These are phyloP conservation scores for Starmerella tilneyi DNA, from an alignment of 805 yeast genomes.

Conservation along the genomic window DNA sequence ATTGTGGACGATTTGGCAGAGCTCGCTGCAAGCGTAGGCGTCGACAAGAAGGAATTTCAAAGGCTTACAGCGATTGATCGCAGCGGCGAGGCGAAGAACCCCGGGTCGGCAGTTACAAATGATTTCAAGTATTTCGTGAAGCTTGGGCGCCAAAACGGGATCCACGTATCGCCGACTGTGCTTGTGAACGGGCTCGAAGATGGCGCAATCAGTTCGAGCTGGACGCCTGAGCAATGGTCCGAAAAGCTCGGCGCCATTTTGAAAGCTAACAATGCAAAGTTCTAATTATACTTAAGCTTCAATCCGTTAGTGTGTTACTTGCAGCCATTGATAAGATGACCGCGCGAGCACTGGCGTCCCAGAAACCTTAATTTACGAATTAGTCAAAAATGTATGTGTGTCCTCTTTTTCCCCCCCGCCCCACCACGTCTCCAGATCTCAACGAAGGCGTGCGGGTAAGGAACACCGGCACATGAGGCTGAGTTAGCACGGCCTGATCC, in stretches of 20 bases:
- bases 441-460: too few relatives aligned
- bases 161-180: conserved; percentile 80
- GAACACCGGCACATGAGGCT: too few relatives aligned
- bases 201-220: conserved; percentile 51
- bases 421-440: too few relatives aligned
- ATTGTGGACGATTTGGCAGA: conserved; percentile 45
- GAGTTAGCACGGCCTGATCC: too few relatives aligned
- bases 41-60: conserved; percentile 34
- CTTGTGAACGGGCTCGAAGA: conserved; percentile 56
- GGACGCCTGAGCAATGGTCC: conserved; percentile 39
- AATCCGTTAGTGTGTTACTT: neutral
- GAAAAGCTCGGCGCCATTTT: conserved; percentile 16
- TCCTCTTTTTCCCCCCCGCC: too few relatives aligned
- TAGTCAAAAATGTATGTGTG: too few relatives aligned
- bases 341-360: too few relatives aligned
- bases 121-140: conserved; percentile 68
- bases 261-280: conserved; percentile 1
- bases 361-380: too few relatives aligned
- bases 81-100: conserved; percentile 36
- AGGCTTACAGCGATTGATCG: conserved; percentile 31
- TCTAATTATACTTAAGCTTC: neutral
- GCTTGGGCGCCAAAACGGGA: conserved; percentile 63
- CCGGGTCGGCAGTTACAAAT: conserved; percentile 47
- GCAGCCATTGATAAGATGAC: too few relatives aligned
- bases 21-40: conserved; percentile 37